A percentile compares a stretch with the other conserved stretches of the same genome.
Evolutionary conservation across 306 rosid genomes (phyloP).

Genomic region (Cercis canadensis): DNA sequence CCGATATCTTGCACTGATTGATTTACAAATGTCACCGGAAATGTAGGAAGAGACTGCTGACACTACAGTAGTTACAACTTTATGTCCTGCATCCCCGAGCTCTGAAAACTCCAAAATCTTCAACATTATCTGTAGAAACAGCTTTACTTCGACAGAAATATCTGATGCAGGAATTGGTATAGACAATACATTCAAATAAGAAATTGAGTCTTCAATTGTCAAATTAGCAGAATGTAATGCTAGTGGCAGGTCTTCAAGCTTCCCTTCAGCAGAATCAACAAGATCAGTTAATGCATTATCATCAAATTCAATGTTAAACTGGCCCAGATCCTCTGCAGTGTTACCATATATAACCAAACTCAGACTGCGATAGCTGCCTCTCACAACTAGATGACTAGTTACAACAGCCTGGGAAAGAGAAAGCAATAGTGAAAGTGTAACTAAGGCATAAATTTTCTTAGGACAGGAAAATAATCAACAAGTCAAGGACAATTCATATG

Average conservation of each 20-base stretch:
- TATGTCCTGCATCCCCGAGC: slow-evolving; percentile 64
- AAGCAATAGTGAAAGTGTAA: slow-evolving; percentile 16
- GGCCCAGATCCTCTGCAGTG: slow-evolving; percentile 98
- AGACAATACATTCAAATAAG: slow-evolving; percentile 65
- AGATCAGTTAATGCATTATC: slow-evolving; percentile 87
- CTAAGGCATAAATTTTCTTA: neutral
- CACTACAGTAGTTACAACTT: slow-evolving; percentile 67
- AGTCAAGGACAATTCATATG: slow-evolving; percentile 14
- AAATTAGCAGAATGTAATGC: slow-evolving; percentile 71
- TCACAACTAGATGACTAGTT: slow-evolving; percentile 91
- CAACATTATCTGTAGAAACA: slow-evolving; percentile 69
- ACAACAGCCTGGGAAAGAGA: slow-evolving; percentile 82
- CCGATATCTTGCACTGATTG: slow-evolving; percentile 47
- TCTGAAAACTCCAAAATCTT: slow-evolving; percentile 70
- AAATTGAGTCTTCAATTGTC: slow-evolving; percentile 64
- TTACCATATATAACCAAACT: slow-evolving; percentile 94
- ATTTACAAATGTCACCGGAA: slow-evolving; percentile 54
- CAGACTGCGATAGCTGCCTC: slow-evolving; percentile 98
- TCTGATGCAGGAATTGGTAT: slow-evolving; percentile 69
- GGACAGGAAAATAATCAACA: slow-evolving; percentile 17
- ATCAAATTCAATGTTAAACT: slow-evolving; percentile 89
- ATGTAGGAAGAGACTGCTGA: slow-evolving; percentile 76
- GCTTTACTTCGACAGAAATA: slow-evolving; percentile 72
- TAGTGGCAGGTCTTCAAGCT: slow-evolving; percentile 88
- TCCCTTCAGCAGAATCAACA: slow-evolving; percentile 83